Evolutionary conservation across 257 asterid genomes (phyloP).

Genomic region (Plectranthus barbatus): DNA sequence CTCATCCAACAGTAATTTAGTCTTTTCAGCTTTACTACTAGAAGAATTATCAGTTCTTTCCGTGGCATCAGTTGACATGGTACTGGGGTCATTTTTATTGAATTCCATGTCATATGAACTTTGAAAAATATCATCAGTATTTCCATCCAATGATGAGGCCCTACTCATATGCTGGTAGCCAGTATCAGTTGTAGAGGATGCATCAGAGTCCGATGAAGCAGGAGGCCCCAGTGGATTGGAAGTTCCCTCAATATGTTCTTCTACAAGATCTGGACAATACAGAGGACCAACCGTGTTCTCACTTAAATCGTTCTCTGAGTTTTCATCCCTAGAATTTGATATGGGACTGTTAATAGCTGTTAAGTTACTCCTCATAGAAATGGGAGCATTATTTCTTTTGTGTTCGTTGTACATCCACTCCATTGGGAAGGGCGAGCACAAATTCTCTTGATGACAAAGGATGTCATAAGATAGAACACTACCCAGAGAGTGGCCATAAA

Average conservation of each 20-base stretch:
- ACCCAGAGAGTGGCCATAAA: conserved; percentile 94
- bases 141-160: conserved; percentile 34
- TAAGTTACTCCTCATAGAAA: conserved; percentile 17
- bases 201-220: conserved; percentile 51
- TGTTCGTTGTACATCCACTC: conserved; percentile 79
- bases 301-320: conserved; percentile 23
- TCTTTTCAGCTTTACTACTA: conserved; percentile 37
- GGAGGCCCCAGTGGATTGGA: conserved; percentile 52
- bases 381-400: conserved; percentile 19
- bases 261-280: conserved; percentile 28
- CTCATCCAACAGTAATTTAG: conserved; percentile 60
- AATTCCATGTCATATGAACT: conserved; percentile 17
- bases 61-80: conserved; percentile 26
- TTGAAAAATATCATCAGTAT: conserved; percentile 18
- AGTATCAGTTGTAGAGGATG: conserved; percentile 21
- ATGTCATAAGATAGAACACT: conserved; percentile 93
- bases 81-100: conserved; percentile 17
- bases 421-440: conserved; percentile 77
- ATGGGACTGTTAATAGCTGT: conserved; percentile 24
- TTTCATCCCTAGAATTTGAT: conserved; percentile 30
- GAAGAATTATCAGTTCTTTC: conserved; percentile 28
- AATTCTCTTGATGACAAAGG: conserved; percentile 84
- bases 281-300: conserved; percentile 20
- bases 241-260: conserved; percentile 33
- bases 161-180: conserved; percentile 21